Base-by-base conservation (phyloP, 129 eudicot species). In the Kitagawia praeruptora region DNA sequence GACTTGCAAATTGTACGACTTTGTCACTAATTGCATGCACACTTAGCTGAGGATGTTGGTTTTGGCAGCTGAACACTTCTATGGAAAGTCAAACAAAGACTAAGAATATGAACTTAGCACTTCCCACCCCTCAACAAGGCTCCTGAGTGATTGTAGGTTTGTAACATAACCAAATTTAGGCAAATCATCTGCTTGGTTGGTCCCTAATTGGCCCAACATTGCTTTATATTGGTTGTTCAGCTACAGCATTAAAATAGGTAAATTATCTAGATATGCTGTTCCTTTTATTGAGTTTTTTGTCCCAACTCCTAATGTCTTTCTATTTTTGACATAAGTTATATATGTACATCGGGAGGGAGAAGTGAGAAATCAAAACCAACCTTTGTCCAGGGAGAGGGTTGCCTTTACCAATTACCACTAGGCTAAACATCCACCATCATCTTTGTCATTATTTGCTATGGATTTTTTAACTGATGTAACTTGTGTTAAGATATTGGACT, bases 41-140 rank as follows among this genome's bases (percentile, higher is more conserved):
- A 66, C 71, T 66, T 66, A 25, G 71, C 34, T 27, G 71, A 66
- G 40, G 71, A 38, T 64, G 71, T 66, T 66, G 71, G 21, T 63
- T 31, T 63, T 27, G 71, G 42, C 21, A n/a, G 39, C 19, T 64
- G 39, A 27, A 64, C 71, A 64, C 71, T 64, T 13, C 34, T 58
- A 27, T 4, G 21, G 34, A 67, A 67, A 27, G 42, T 67, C 41
- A 34, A 27, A 6, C 1, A 31, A 12, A 31, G 15, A 67, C 9
- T 14, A 34, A 31, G 73, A 34, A 31, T 28, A 14, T 31, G 42
- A 67, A 67, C 42, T 31, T 67, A 41, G 73, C 41, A 31, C 73
- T 34, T 31, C 73, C 41, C 41, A 34, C 41, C 31, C 39, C 40
- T 67, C 42, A 41, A 31, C 19, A 67, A 67, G 34, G 73, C 14